Evolutionary conservation across 2,329 filamentous ascomycete species (phyloP).

Genomic region (Penicillium sp.): DNA sequence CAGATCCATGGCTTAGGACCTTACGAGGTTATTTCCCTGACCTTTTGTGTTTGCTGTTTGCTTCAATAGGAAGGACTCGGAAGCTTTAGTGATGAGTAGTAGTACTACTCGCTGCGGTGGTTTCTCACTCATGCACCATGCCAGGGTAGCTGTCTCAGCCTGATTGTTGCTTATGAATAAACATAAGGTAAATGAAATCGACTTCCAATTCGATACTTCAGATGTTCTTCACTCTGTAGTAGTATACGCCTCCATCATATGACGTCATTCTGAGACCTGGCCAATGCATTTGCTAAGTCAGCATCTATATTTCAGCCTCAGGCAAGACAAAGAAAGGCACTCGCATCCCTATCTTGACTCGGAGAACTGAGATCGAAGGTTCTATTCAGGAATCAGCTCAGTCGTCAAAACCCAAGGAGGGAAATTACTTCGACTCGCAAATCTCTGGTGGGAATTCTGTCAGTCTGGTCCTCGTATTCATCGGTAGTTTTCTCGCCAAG

Average conservation of each 20-base stretch:
- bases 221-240: too few species aligned
- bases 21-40: too few species aligned
- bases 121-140: too few species aligned
- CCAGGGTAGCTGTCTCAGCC: too few species aligned
- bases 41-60: too few species aligned
- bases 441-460: conserved; percentile 4
- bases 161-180: too few species aligned
- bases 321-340: neutral
- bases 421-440: neutral
- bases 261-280: neutral
- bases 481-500: conserved; percentile 5
- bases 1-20: too few species aligned
- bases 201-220: too few species aligned
- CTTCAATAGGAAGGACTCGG: too few species aligned
- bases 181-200: too few species aligned
- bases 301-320: neutral
- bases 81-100: too few species aligned
- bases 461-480: neutral
- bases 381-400: neutral
- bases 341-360: neutral
- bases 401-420: conserved; percentile 2
- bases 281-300: neutral
- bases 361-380: neutral
- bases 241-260: neutral
- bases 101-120: too few species aligned